Conservation (phyloP, 768 basidiomycete species). For the Agaricus subrufescens region DNA sequence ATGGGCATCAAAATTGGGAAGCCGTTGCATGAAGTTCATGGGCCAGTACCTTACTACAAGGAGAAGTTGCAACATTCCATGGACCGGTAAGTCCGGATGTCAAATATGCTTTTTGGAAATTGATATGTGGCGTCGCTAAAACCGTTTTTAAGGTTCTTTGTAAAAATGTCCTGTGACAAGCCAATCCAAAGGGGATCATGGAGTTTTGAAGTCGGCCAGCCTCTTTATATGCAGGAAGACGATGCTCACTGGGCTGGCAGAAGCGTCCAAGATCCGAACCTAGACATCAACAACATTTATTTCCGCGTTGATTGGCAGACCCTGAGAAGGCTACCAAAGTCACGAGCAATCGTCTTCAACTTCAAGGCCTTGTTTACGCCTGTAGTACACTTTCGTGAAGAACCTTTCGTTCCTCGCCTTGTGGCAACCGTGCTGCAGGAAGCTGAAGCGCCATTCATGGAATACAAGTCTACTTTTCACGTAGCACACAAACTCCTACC, state of each 20-base stretch:
- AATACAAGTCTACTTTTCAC: constrained; percentile 39
- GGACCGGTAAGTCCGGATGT: constrained; percentile 32
- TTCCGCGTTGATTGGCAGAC: constrained; percentile 56
- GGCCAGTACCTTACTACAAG: constrained; percentile 44
- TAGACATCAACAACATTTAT: constrained; percentile 35
- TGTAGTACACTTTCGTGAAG: constrained; percentile 33
- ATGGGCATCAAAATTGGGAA: constrained; percentile 42
- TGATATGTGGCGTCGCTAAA: neutral
- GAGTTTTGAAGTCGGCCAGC: constrained; percentile 46
- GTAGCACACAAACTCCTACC: constrained; percentile 42
- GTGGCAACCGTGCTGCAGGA: constrained; percentile 39
- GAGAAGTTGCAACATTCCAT: constrained; percentile 45
- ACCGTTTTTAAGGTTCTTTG: constrained; percentile 34
- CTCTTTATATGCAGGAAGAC: constrained; percentile 37
- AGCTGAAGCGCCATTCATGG: constrained; percentile 31
- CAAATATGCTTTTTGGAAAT: neutral
- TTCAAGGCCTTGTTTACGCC: constrained; percentile 53
- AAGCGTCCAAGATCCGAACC: constrained; percentile 26
- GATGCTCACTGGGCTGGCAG: constrained; percentile 32
- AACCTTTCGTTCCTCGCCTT: constrained; percentile 44
- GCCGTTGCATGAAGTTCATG: constrained; percentile 41
- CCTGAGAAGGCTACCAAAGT: constrained; percentile 41
- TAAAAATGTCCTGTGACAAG: constrained; percentile 39
- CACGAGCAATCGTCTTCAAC: constrained; percentile 47
- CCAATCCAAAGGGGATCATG: constrained; percentile 53